Evolutionary conservation across 345 rosid genomes (phyloP).

Genomic region (Pugionium dolabratum): DNA sequence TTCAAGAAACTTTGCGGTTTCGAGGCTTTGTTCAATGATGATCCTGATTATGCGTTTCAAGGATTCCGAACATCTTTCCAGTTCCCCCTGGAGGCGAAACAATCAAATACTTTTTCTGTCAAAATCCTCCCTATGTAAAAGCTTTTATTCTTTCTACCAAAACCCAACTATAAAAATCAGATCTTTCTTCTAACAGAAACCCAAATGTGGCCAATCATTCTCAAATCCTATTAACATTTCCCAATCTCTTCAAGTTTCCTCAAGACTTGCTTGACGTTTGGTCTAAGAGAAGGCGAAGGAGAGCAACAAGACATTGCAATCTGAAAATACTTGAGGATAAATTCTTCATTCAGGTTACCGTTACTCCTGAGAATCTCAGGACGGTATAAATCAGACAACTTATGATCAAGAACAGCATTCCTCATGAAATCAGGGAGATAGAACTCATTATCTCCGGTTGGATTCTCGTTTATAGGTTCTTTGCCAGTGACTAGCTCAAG

Average conservation of each 20-base stretch:
- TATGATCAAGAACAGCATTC: slow-evolving; percentile 61
- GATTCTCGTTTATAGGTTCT: slow-evolving; percentile 63
- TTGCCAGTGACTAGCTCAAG: slow-evolving; percentile 82
- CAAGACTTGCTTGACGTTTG: slow-evolving; percentile 64
- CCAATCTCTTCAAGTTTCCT: slow-evolving; percentile 67
- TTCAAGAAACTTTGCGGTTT: slow-evolving; percentile 35
- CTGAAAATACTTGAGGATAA: slow-evolving; percentile 64
- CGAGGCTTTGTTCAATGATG: neutral
- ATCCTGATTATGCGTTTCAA: neutral
- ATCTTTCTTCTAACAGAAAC: neutral
- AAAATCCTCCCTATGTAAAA: neutral
- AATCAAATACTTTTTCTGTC: neutral
- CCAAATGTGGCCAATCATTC: neutral
- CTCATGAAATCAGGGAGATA: slow-evolving; percentile 65
- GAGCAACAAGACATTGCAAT: slow-evolving; percentile 90
- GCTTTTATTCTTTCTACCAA: neutral
- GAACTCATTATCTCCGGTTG: slow-evolving; percentile 62
- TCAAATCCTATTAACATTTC: slow-evolving; percentile 30
- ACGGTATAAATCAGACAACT: slow-evolving; percentile 62
- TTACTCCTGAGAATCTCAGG: slow-evolving; percentile 57
- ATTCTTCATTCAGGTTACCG: slow-evolving; percentile 56
- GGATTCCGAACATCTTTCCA: slow-evolving; percentile 20
- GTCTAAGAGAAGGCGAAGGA: slow-evolving; percentile 82
- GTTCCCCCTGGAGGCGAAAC: neutral
- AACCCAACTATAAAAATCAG: neutral